Base-by-base conservation (phyloP, 2,329 filamentous ascomycete species). In the Arachnomyces sp. region DNA sequence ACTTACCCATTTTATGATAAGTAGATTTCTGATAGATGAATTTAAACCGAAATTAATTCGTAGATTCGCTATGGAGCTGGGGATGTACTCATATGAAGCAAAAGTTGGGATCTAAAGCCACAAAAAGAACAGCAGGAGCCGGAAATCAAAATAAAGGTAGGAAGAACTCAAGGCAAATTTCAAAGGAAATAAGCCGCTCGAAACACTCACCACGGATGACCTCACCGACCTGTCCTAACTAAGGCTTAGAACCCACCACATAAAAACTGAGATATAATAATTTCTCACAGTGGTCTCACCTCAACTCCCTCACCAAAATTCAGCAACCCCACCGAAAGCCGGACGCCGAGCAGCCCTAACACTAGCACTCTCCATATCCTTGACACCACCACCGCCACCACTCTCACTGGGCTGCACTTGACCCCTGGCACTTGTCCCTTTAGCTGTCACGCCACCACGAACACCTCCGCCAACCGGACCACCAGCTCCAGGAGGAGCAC, bases 331-430 rank as follows among this genome's bases (percentile, higher is more conserved):
- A 9, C 37, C 12, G 9, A 14, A 25, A n/a, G n/a, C n/a, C 21
- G 21, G 21, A 25, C 9, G 5, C 16, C 3, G 12, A 7, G 15
- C 28, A 4, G 34, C 36, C 12, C n/a, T 8, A 30, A 30, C 28
- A 32, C 37, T 41, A 9, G 31, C 46, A 32, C 51, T 50, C 9
- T 46, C 50, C 15, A 51, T 43, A 9, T 50, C 49, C 16, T 52
- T 51, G 31, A 52, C 41, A 31, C 50, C 54, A 29, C 49, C 39
- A 2, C 14, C n/a, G 11, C 34, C 25, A 13, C n/a, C 31, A 14
- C 12, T 32, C 31, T 32, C 31, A 32, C 28, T 30, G 8, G n/a
- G 5, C n/a, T 32, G n/a, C 12, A 16, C 31, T 12, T 13, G 5
- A 14, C 5, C 21, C 9, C 5, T 5, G 9, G 9, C 21, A 25